Base-by-base conservation (phyloP, 495 filamentous ascomycete species). In the Paragyromitra xinjiangensis region DNA sequence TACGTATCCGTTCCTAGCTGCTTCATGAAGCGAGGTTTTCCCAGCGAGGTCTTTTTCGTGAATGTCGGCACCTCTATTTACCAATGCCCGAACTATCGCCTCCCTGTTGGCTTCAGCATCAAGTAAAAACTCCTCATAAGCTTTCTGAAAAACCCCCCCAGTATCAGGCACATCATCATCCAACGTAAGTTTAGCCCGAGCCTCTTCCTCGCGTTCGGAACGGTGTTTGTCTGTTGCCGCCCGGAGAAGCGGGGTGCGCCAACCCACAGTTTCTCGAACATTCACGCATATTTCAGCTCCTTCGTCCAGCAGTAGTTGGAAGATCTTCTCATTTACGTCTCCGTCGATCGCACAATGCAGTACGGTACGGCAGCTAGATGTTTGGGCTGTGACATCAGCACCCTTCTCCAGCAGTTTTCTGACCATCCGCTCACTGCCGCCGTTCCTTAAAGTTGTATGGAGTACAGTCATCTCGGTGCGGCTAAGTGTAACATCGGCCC, bases 51-150 rank as follows among this genome's bases (percentile, higher is more conserved):
- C 39, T 29, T 16, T 22, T 9, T 40, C 19, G 29, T 72, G 44
- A 29, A 72, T 37, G 12, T 40, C 34, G n/a, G 69, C 58, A 26
- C 69, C 69, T 53, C 29, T 72, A 12, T 64, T 44, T 51, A 72
- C 12, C 14, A 72, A 45, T 7, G 7, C 26, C 14, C 22, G 69
- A 40, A 44, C 29, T 12, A 72, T 72, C 19, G 29, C 34, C 16
- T 39, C 44, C 2, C 5, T 2, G 14, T 8, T 51, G 19, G 19
- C 2, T 26, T 64, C 58, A 2, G 19, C 11, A 19, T 42, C 48
- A 7, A 24, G 29, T 12, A 34, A 14, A 8, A 37, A 0, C 9
- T 59, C 12, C 24, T 4, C 6, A 12, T 2, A 34, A 61, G 67
- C 6, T 16, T 59, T 22, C 11, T 29, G 14, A 7, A 34, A 26